Conservation (phyloP, 108 stramenopile species). For the Discostella pseudostelligera region DNA sequence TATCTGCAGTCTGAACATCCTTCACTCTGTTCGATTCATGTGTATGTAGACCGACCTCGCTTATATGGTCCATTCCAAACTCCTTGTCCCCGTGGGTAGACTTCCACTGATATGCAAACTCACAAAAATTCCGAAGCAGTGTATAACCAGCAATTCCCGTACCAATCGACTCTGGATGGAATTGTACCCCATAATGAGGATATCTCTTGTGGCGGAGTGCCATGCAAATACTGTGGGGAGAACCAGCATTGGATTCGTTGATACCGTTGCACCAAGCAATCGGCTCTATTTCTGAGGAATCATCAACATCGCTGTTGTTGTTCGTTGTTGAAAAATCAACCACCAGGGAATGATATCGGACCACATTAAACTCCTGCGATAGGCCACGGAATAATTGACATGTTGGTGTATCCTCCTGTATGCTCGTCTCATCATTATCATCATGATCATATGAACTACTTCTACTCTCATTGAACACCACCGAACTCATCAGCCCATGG, state of each 20-base stretch:
- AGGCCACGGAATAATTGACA: slow-evolving; percentile 45
- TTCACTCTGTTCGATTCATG: not conserved
- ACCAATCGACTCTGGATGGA: slow-evolving; percentile 94
- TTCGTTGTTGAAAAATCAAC: slow-evolving; percentile 47
- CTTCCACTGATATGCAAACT: slow-evolving; percentile 23
- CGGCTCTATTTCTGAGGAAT: slow-evolving; percentile 32
- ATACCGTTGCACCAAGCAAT: slow-evolving; percentile 49
- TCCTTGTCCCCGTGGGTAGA: not conserved
- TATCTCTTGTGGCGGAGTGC: slow-evolving; percentile 64
- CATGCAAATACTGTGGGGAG: slow-evolving; percentile 59
- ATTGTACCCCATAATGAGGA: slow-evolving; percentile 94
- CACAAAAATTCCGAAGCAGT: slow-evolving; percentile 67
- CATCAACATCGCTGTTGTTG: not conserved
- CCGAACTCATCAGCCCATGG: slow-evolving; percentile 82
- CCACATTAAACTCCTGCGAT: slow-evolving; percentile 60
- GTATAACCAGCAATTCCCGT: slow-evolving; percentile 61
- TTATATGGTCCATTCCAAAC: not conserved
- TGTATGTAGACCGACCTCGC: not conserved
- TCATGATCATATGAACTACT: not conserved
- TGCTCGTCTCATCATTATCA: slow-evolving; percentile 1
- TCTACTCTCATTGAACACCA: slow-evolving; percentile 28
- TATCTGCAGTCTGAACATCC: not conserved
- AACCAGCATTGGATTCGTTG: not conserved
- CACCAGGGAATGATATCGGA: slow-evolving; percentile 92
- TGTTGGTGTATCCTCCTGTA: not conserved